Percentiles rank a stretch among this genome's conserved stretches.
These are phyloP conservation scores for Pestalotiopsis fici DNA, from an alignment of 2,329 filamentous ascomycete genomes.

Conservation along the genomic window DNA sequence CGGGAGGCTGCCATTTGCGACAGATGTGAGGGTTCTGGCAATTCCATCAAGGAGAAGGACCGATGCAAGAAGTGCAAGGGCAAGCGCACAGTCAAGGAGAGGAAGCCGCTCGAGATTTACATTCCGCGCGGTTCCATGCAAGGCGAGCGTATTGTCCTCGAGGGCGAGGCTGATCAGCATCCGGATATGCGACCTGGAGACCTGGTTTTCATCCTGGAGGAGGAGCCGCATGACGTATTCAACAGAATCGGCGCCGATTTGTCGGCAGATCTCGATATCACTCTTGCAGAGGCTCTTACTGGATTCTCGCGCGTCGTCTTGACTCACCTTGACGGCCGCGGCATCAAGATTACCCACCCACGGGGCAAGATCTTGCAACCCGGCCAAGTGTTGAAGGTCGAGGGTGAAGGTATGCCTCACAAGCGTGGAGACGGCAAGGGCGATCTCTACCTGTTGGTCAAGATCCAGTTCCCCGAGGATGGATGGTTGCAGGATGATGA, in stretches of 20 bases:
- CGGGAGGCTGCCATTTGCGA: constrained; percentile 79
- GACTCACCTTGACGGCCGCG: constrained; percentile 90
- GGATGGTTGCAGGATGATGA: constrained; percentile 73
- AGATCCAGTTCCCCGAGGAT: constrained; percentile 86
- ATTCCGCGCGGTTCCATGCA: constrained; percentile 86
- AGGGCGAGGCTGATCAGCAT: constrained; percentile 91
- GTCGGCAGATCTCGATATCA: constrained; percentile 77
- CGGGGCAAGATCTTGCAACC: constrained; percentile 82
- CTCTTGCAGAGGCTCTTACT: constrained; percentile 78
- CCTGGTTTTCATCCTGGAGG: constrained; percentile 84
- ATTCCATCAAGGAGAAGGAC: constrained; percentile 92
- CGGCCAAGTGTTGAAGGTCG: constrained; percentile 80
- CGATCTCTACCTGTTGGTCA: constrained; percentile 83
- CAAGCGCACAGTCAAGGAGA: constrained; percentile 80
- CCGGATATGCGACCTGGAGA: constrained; percentile 90
- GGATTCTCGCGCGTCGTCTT: constrained; percentile 91
- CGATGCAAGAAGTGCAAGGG: constrained; percentile 99
- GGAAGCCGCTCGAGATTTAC: constrained; percentile 94
- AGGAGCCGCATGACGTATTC: constrained; percentile 81
- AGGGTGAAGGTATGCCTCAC: constrained; percentile 90
- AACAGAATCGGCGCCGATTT: constrained; percentile 83
- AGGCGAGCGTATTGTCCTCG: constrained; percentile 85
- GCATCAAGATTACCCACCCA: constrained; percentile 78
- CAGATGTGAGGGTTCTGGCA: constrained; percentile 82
- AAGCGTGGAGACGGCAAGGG: constrained; percentile 84